These are phyloP conservation scores for Cercospora sp. DNA, from an alignment of 2,329 filamentous ascomycete genomes.

Conservation along the genomic window DNA sequence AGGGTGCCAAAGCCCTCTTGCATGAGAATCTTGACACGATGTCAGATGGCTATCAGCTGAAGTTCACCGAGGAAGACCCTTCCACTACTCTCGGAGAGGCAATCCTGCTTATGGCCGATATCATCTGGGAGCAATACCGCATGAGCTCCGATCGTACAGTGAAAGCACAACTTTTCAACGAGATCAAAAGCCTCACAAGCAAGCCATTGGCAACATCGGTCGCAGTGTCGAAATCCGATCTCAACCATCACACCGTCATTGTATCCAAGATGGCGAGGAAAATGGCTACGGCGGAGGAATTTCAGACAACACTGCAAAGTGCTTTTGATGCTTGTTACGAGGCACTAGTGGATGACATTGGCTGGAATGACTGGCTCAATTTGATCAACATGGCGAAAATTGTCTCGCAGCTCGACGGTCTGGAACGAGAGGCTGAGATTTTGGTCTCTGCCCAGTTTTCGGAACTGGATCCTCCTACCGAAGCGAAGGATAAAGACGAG, in stretches of 20 bases:
- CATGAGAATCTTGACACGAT: conserved; percentile 7
- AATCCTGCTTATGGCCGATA: conserved; percentile 9
- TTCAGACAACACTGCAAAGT: conserved; percentile 7
- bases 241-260: conserved; percentile 1
- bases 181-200: conserved; percentile 7
- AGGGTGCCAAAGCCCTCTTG: conserved; percentile 10
- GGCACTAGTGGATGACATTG: conserved; percentile 5
- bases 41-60: background rate
- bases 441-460: conserved; percentile 7
- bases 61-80: conserved; percentile 13
- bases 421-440: conserved; percentile 7
- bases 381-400: conserved; percentile 8
- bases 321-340: conserved; percentile 14
- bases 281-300: conserved; percentile 5
- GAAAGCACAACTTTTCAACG: conserved; percentile 5
- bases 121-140: conserved; percentile 7
- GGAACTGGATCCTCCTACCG: background rate
- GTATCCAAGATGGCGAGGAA: conserved; percentile 7
- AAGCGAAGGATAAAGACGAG: background rate
- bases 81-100: background rate
- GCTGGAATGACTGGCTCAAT: conserved; percentile 14
- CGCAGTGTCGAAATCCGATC: conserved; percentile 5
- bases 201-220: background rate
- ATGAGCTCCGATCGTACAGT: conserved; percentile 4
- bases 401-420: conserved; percentile 4